Percentiles rank a stretch among this genome's conserved stretches.
phyloP scores from a whole-genome alignment of 768 basidiomycete genomes.

The Kwoniella sp. region DNA sequence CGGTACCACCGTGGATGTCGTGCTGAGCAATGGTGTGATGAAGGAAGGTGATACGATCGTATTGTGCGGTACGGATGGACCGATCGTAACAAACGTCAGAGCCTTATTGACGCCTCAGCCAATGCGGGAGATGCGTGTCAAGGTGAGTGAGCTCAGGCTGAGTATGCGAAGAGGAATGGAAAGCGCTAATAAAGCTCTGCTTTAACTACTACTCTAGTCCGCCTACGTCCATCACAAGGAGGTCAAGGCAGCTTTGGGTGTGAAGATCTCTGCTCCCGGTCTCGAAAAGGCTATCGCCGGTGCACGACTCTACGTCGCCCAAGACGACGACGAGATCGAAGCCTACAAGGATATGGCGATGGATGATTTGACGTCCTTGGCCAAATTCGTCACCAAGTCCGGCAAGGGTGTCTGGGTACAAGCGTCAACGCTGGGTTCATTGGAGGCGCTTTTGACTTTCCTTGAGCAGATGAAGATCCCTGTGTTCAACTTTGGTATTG shows the following conservation, averaged over 20 bases:
- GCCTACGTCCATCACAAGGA: conserved; percentile 96
- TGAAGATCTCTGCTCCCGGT: conserved; percentile 92
- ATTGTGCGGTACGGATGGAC: conserved; percentile 93
- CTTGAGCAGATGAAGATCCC: conserved; percentile 93
- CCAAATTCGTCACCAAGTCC: conserved; percentile 88
- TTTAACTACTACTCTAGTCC: conserved; percentile 62
- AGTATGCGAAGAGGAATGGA: no score
- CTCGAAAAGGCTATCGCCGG: conserved; percentile 98
- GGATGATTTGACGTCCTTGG: conserved; percentile 85
- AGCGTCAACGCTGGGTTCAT: conserved; percentile 92
- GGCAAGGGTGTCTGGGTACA: conserved; percentile 98
- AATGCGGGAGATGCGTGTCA: conserved; percentile 89
- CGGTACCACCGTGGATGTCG: conserved; percentile 95
- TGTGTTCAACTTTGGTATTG: conserved; percentile 95
- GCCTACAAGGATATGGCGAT: conserved; percentile 92
- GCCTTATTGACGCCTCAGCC: conserved; percentile 96
- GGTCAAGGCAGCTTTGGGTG: conserved; percentile 93
- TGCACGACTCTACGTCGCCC: conserved; percentile 85
- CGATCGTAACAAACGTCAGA: conserved; percentile 91
- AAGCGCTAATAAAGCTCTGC: no score
- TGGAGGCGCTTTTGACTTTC: conserved; percentile 96
- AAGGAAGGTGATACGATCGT: conserved; percentile 92
- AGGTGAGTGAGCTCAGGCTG: conserved; percentile 71
- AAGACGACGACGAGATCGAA: conserved; percentile 96
- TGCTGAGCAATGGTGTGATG: conserved; percentile 90